These are phyloP conservation scores for Poterioochromonas sp. DNA, from an alignment of 352 stramenopile species.

Conservation along the genomic window DNA sequence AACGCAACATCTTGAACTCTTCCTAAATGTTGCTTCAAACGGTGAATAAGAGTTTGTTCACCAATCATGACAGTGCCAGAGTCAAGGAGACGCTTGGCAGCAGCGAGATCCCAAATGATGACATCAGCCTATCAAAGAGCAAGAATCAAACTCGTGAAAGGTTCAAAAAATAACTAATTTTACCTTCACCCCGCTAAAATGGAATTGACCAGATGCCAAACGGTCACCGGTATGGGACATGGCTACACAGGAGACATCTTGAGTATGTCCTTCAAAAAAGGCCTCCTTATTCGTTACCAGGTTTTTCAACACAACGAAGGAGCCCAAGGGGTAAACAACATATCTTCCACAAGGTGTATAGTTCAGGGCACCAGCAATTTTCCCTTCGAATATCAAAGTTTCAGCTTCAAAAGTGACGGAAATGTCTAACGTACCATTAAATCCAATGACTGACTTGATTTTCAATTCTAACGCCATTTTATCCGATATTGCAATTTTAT, in stretches of 20 bases:
- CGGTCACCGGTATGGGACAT: conserved; percentile 75
- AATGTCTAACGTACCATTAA: conserved; percentile 43
- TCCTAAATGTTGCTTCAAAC: conserved; percentile 86
- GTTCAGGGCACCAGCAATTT: conserved; percentile 25
- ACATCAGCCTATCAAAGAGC: conserved; percentile 60
- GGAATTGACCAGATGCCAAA: conserved; percentile 77
- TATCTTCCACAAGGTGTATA: conserved; percentile 43
- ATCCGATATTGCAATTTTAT: too few species aligned
- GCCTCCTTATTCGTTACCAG: conserved; percentile 53
- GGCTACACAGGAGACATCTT: conserved; percentile 79
- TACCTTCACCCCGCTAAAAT: conserved; percentile 76
- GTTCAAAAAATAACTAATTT: too few species aligned
- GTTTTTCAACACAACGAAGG: conserved; percentile 51
- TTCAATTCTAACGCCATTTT: conserved; percentile 23
- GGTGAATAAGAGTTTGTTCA: conserved; percentile 62
- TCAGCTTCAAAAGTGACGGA: too few species aligned
- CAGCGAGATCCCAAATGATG: conserved; percentile 84
- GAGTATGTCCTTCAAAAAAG: conserved; percentile 80
- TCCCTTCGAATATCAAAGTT: conserved; percentile 12
- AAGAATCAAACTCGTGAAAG: conserved; percentile 37
- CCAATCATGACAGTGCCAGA: conserved; percentile 56
- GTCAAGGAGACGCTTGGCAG: conserved; percentile 58
- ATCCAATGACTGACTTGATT: conserved; percentile 42
- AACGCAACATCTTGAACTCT: conserved; percentile 84
- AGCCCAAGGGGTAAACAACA: conserved; percentile 52